Evolutionary conservation across 2,329 filamentous ascomycete species (phyloP), one percentile per base, ranked within the genome.

Genomic region (Davidsoniella neocaledoniae): DNA sequence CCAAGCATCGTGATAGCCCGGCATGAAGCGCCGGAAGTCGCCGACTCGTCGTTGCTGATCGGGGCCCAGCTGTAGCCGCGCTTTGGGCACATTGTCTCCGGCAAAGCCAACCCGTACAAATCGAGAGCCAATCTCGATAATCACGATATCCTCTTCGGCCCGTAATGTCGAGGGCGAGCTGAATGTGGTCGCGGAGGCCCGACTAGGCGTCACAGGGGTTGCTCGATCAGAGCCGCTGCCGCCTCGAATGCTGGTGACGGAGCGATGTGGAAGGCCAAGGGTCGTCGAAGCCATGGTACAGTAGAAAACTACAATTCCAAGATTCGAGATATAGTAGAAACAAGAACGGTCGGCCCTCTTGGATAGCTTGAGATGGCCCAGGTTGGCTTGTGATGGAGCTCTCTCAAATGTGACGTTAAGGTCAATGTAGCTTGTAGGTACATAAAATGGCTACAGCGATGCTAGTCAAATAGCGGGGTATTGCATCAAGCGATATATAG

Each of bases 91-190:
- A 41, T 79, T 74, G 62, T 94, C 88, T 47, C 88, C 88, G 5
- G 88, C 85, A 60, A 95, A 91, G 0, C 91, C 91, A 8, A 83
- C 81, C 42, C 83, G 78, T 23, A 96, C 63, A 63, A 79, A 82
- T 19, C 90, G 77, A 8, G 84, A 76, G 1, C 87, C 88, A 36
- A 96, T 63, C 62, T 96, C 87, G 47, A 95, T 70, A 40, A 98
- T 74, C 4, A 94, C 65, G 5, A 81, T 71, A 56, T 95, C 91
- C 59, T 98, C 91, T 58, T 94, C 87, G 58, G 81, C 68, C 58
- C 79, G 70, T 56, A 83, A 63, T 58, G 77, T 64, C 53, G 77
- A 74, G 56, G 77, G 69, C 43, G 75, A 74, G 56, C 77, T 70
- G 59, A 79, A 76, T 29, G 69, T 63, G 45, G 76, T 66, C 29